These are phyloP conservation scores for Rhynchospora pubera DNA, from an alignment of 176 grass and related monocot species.

Conservation along the genomic window DNA sequence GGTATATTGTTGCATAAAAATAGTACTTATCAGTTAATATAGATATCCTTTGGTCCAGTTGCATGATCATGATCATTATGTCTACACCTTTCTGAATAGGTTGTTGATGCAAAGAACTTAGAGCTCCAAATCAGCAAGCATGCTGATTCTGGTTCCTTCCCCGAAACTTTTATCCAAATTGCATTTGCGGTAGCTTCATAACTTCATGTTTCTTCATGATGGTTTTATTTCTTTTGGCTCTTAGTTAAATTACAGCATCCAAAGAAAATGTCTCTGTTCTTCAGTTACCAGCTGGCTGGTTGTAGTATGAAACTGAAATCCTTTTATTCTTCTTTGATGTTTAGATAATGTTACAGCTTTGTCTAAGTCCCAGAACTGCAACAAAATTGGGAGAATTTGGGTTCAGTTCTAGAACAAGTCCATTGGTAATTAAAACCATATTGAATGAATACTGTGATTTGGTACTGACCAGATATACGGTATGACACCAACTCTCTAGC, in stretches of 20 bases:
- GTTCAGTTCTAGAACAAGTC: background rate
- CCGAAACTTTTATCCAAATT: constrained; percentile 93
- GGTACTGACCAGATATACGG: background rate
- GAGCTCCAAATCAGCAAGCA: constrained; percentile 78
- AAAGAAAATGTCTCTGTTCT: background rate
- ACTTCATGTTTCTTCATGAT: constrained; percentile 10
- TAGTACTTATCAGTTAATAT: background rate
- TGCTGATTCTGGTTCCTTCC: constrained; percentile 55
- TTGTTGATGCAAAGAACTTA: constrained; percentile 90
- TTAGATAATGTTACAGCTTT: background rate
- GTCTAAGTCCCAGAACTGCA: background rate
- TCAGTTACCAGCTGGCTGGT: background rate
- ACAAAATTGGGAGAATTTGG: background rate
- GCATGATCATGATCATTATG: background rate
- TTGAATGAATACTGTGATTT: background rate
- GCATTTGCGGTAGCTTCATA: constrained; percentile 99
- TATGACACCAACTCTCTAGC: background rate
- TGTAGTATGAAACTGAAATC: background rate
- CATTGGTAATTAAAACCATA: background rate
- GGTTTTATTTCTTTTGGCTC: constrained; percentile 10
- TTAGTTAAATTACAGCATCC: constrained; percentile 1
- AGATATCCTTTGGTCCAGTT: background rate
- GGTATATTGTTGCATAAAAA: background rate
- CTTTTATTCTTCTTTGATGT: background rate
- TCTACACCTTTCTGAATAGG: constrained; percentile 34